These are phyloP conservation scores for Zygosaccharomyces pseudorouxii DNA, from an alignment of 805 yeast species.

Conservation along the genomic window DNA sequence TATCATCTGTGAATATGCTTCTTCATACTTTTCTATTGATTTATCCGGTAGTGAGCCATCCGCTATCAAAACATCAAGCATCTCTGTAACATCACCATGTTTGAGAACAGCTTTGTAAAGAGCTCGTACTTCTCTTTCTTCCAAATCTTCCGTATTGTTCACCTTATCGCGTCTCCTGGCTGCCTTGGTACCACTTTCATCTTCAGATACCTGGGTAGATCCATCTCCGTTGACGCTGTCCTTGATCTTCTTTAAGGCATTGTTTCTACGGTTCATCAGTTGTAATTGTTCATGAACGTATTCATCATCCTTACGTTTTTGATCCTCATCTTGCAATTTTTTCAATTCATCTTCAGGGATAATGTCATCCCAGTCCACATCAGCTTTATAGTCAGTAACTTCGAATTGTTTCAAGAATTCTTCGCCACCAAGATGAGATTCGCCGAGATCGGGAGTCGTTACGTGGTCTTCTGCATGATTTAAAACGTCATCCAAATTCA, in stretches of 20 bases:
- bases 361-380: slow-evolving; percentile 98
- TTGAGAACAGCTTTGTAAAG: slow-evolving; percentile 78
- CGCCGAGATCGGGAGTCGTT: slow-evolving; percentile 94
- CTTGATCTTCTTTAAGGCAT: slow-evolving; percentile 60
- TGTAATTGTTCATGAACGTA: slow-evolving; percentile 86
- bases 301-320: slow-evolving; percentile 78
- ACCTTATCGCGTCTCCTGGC: slow-evolving; percentile 36
- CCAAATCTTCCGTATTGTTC: slow-evolving; percentile 52
- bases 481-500: slow-evolving; percentile 92
- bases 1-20: slow-evolving; percentile 69
- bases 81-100: slow-evolving; percentile 69
- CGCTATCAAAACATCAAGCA: slow-evolving; percentile 80
- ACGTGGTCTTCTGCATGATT: slow-evolving; percentile 96
- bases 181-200: slow-evolving; percentile 39
- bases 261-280: slow-evolving; percentile 75
- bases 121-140: slow-evolving; percentile 83
- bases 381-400: slow-evolving; percentile 97
- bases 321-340: slow-evolving; percentile 86
- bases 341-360: slow-evolving; percentile 91
- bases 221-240: slow-evolving; percentile 41
- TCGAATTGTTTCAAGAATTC: slow-evolving; percentile 96
- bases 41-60: slow-evolving; percentile 88
- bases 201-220: slow-evolving; percentile 39
- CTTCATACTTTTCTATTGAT: slow-evolving; percentile 71
- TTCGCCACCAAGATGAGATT: slow-evolving; percentile 96